Conservation (phyloP, 257 asterid species). For the Coffea canephora region DNA sequence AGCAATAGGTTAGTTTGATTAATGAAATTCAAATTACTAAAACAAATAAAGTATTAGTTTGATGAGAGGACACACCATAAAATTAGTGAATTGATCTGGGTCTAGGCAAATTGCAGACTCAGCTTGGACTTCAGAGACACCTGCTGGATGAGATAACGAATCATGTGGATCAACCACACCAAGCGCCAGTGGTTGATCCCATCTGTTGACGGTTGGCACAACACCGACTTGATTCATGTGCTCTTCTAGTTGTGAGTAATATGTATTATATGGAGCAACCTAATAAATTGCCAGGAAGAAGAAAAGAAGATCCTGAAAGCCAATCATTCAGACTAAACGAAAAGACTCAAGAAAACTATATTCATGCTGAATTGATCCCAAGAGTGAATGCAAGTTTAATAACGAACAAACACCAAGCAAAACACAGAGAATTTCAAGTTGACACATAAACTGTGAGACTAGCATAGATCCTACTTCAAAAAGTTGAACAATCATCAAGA, state of each 20-base stretch:
- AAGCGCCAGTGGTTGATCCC: conserved; percentile 82
- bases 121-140: conserved; percentile 85
- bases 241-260: conserved; percentile 72
- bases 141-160: conserved; percentile 91
- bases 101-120: conserved; percentile 79
- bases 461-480: background rate
- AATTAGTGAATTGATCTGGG: conserved; percentile 76
- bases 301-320: conserved; percentile 4
- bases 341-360: background rate
- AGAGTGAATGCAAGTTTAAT: background rate
- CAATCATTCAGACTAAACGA: conserved; percentile 10
- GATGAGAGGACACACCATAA: conserved; percentile 48
- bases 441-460: background rate
- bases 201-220: conserved; percentile 64
- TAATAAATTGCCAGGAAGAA: conserved; percentile 26
- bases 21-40: background rate
- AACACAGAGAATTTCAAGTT: background rate
- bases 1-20: background rate
- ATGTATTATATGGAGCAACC: conserved; percentile 90
- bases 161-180: conserved; percentile 95
- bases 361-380: background rate
- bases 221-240: conserved; percentile 82
- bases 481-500: background rate
- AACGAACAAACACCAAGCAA: background rate
- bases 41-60: background rate